Evolutionary conservation across 768 basidiomycete genomes (phyloP), one percentile per base, ranked within the genome.

Genomic region (Cubamyces sp.): DNA sequence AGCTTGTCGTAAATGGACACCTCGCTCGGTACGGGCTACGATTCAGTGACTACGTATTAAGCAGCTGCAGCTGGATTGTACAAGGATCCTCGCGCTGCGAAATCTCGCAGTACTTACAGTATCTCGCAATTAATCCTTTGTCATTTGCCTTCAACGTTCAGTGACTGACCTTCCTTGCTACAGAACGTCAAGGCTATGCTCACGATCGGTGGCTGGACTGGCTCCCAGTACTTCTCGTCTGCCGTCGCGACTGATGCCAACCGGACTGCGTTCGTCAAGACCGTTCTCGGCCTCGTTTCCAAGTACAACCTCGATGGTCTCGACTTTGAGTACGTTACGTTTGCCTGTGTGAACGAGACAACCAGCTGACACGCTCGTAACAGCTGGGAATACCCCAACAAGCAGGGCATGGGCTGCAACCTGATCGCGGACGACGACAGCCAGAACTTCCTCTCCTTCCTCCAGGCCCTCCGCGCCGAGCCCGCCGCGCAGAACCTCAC

Each of bases 321-420:
- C 51, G 82, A 87, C 64, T 74, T 72, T 54, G 72, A 73, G 68
- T 74, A 53, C 41, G 68, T 66, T 12, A 23, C 37, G 12, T 51
- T 37, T 11, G 16, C 43, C 15, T 4, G 18, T 60, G 14, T 45
- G 16, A 37, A 3, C 63, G 16, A 37, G 45, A 5, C 50, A 19
- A 40, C 21, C 16, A 3, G 62, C 54, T 43, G 3, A 56, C 47
- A 16, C 56, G 34, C 15, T 23, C 26, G 14, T 19, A 26, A 25
- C 54, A 94, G 92, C 69, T 96, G 94, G 93, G 94, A 96, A 74
- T 94, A 90, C 70, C 94, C 94, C 1, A 83, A 80, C 57, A 66
- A 74, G 5, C 75, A 79, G 53, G 92, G 93, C 37, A 79, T 88
- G 1, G 84, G 84, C 1, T 91, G 91, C 66, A 97, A 96, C 72